Evolutionary conservation across 2,329 filamentous ascomycete species (phyloP).

Genomic region (Cryphonectria carpinicola): DNA sequence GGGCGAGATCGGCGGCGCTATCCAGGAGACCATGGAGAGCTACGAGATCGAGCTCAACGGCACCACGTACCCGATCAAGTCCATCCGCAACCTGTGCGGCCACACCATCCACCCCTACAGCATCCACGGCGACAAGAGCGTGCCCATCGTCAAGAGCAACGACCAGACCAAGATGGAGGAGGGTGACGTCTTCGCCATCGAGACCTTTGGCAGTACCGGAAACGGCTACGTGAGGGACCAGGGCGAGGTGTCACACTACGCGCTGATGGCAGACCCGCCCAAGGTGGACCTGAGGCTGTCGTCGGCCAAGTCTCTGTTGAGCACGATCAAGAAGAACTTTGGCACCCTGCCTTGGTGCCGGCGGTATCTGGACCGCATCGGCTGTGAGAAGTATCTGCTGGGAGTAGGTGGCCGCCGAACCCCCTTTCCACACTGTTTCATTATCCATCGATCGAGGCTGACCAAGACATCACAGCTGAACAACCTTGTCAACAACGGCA

Average conservation of each 20-base stretch:
- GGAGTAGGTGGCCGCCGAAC: constrained; percentile 61
- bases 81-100: constrained; percentile 84
- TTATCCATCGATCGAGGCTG: constrained; percentile 33
- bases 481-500: constrained; percentile 78
- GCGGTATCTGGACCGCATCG: constrained; percentile 88
- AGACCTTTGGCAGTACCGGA: constrained; percentile 93
- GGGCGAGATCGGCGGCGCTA: constrained; percentile 79
- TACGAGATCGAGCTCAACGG: constrained; percentile 87
- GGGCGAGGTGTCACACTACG: constrained; percentile 90
- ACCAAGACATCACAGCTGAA: constrained; percentile 64
- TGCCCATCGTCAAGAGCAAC: constrained; percentile 87
- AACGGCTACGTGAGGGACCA: constrained; percentile 87
- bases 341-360: constrained; percentile 89
- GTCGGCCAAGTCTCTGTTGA: constrained; percentile 84
- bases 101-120: constrained; percentile 88
- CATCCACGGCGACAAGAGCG: constrained; percentile 91
- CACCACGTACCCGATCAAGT: constrained; percentile 77
- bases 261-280: constrained; percentile 71
- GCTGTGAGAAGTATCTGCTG: constrained; percentile 90
- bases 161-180: constrained; percentile 98
- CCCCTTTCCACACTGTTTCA: not conserved
- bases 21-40: constrained; percentile 92
- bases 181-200: constrained; percentile 91
- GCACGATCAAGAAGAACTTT: constrained; percentile 94
- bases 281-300: constrained; percentile 77